Percentiles rank a stretch among this genome's conserved stretches.
These are phyloP conservation scores for Gamarada debralockiae DNA, from an alignment of 495 filamentous ascomycete genomes.

Conservation along the genomic window DNA sequence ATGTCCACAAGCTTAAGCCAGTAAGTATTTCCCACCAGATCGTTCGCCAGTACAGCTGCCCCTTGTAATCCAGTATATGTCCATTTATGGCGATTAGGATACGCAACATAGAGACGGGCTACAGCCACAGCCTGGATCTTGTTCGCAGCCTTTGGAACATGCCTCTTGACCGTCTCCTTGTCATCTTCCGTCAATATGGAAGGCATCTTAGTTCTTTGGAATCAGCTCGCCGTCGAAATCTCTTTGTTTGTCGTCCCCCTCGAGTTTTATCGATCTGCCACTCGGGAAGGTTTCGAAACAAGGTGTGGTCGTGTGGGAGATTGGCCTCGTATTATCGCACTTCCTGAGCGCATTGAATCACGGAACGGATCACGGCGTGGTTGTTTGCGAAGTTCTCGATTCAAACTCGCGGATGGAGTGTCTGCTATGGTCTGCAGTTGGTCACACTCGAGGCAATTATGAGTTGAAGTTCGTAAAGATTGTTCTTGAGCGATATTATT, in stretches of 20 bases:
- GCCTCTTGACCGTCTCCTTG: slow-evolving; percentile 87
- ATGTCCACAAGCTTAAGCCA: slow-evolving; percentile 98
- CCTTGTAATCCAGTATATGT: slow-evolving; percentile 92
- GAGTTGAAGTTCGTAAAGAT: background rate
- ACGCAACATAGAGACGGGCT: slow-evolving; percentile 88
- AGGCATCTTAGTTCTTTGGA: slow-evolving; percentile 57
- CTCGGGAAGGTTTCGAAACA: slow-evolving; percentile 13
- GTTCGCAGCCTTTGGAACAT: slow-evolving; percentile 86
- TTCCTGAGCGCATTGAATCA: slow-evolving; percentile 20
- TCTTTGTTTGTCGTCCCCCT: background rate
- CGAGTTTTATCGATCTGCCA: slow-evolving; percentile 13
- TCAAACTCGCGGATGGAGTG: background rate
- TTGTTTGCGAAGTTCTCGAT: too few species aligned
- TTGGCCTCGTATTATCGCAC: slow-evolving; percentile 17
- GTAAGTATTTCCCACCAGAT: slow-evolving; percentile 89
- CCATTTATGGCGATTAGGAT: slow-evolving; percentile 85
- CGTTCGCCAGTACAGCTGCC: slow-evolving; percentile 88
- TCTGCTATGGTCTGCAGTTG: background rate
- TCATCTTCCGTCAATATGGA: slow-evolving; percentile 87
- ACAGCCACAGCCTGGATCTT: slow-evolving; percentile 94
- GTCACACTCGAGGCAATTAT: background rate
- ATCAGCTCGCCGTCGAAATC: background rate
- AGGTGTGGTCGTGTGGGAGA: slow-evolving; percentile 22
- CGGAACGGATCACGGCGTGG: background rate
- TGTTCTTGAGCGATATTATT: background rate